Base-by-base conservation (phyloP, 345 rosid genomes). In the Aegle marmelos region DNA sequence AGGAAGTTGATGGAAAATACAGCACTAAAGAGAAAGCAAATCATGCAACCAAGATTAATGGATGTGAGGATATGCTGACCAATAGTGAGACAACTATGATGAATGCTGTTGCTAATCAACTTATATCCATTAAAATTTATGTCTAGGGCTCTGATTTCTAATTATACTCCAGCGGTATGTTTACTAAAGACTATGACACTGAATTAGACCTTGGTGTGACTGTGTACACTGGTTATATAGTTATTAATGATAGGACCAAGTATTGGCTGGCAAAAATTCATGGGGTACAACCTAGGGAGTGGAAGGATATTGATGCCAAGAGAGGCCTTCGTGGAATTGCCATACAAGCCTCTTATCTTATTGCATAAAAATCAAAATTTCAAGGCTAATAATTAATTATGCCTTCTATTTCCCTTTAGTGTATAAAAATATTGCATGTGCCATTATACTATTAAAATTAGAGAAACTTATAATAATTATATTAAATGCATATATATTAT, bases 1-100 rank as follows among this genome's bases (percentile, higher is more conserved):
- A 1, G 5, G 88, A 74, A 50, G 60, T 65, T 2, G 86, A 86
- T 2, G 66, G 77, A 4, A 79, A 58, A 7, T 86, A 86, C 83
- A 79, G 72, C 22, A 21, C 36, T 0, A 72, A 77, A 2, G 34
- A 64, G 13, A 41, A 62, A 79, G 60, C 78, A 58, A 45, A 19
- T 0, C 33, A 37, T 2, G 58, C 9, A 0, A 41, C 84, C 69
- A 75, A 85, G 88, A 83, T 75, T 21, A 50, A 19, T 74, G 79
- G 61, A 79, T 81, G 24, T 48, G 62, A 74, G 61, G 89, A 82
- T 37, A 65, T 54, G 7, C 34, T 66, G 2, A 28, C 74, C 54
- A 65, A 74, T 4, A 80, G 24, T 7, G 73, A 48, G 10, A 2
- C 6, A 25, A 14, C 58, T 6, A n/a, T 48, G 2, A 22, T 41